Evolutionary conservation across 2,329 filamentous ascomycete genomes (phyloP).

Genomic region (Anisogramma anomala): DNA sequence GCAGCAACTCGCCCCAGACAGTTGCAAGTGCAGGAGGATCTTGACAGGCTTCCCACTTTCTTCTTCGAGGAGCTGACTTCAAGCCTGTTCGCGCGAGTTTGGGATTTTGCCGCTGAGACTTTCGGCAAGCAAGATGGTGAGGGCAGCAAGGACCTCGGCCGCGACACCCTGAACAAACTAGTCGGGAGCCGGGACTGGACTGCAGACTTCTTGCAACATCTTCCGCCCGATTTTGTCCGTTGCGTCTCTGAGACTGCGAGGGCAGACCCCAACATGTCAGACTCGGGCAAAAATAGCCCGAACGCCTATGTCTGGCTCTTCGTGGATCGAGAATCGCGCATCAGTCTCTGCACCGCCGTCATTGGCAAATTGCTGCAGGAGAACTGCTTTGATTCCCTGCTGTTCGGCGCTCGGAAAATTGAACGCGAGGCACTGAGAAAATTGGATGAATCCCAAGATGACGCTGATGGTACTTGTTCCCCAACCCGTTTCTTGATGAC

Average conservation of each 20-base stretch:
- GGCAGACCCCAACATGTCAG: constrained; percentile 6
- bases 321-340: constrained; percentile 2
- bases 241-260: constrained; percentile 10
- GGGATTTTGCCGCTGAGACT: constrained; percentile 10
- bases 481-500: background rate
- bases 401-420: constrained; percentile 27
- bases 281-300: background rate
- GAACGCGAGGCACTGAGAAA: constrained; percentile 20
- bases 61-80: constrained; percentile 12
- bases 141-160: background rate
- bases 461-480: constrained; percentile 3
- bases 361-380: constrained; percentile 28
- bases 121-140: constrained; percentile 2
- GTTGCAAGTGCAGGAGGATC: background rate
- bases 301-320: constrained; percentile 11
- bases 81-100: constrained; percentile 8
- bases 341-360: constrained; percentile 26
- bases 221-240: constrained; percentile 9
- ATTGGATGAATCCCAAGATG: constrained; percentile 1
- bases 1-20: constrained; percentile 1
- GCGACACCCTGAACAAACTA: too few relatives aligned
- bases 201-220: constrained; percentile 2
- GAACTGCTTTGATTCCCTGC: constrained; percentile 26
- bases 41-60: constrained; percentile 7
- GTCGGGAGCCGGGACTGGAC: constrained; percentile 4